Percentiles rank a stretch among this genome's conserved stretches.
Evolutionary conservation across 1,284 basidiomycete genomes (phyloP).

Genomic region (Trichosporon sp.): DNA sequence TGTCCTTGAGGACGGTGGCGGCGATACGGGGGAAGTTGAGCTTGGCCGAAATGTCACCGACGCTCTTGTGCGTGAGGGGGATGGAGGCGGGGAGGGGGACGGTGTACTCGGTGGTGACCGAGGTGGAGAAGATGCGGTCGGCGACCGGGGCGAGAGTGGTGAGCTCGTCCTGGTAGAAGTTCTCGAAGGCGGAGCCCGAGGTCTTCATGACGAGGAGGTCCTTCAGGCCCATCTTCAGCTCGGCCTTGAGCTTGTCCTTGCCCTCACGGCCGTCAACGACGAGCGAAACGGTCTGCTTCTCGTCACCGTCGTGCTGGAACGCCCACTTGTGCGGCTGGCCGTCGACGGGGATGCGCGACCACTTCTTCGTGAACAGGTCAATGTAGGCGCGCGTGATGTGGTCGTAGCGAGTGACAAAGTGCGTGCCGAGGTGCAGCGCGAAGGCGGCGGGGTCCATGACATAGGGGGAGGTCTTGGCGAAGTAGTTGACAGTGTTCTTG

Average conservation of each 20-base stretch:
- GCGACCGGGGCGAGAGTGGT: constrained; percentile 68
- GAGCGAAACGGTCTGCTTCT: constrained; percentile 73
- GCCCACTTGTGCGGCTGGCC: constrained; percentile 72
- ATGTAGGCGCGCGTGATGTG: constrained; percentile 77
- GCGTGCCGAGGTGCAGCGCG: constrained; percentile 79
- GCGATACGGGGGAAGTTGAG: constrained; percentile 66
- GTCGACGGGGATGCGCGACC: constrained; percentile 71
- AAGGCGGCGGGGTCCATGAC: constrained; percentile 81
- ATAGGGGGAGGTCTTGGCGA: constrained; percentile 84
- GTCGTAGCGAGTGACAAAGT: constrained; percentile 79
- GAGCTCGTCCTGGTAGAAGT: constrained; percentile 79
- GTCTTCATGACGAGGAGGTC: constrained; percentile 89
- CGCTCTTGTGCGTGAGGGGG: constrained; percentile 59
- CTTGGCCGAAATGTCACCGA: constrained; percentile 61
- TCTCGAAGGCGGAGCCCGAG: constrained; percentile 80
- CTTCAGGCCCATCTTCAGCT: constrained; percentile 68
- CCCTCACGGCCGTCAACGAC: constrained; percentile 68
- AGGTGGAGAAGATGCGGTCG: constrained; percentile 86
- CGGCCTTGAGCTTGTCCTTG: constrained; percentile 61
- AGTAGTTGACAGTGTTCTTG: constrained; percentile 89
- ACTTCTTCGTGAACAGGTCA: constrained; percentile 78
- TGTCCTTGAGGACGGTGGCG: constrained; percentile 65
- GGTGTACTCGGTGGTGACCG: constrained; percentile 71
- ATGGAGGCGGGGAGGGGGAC: constrained; percentile 62
- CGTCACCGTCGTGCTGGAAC: constrained; percentile 86